Evolutionary conservation across 2,329 filamentous ascomycete species (phyloP).

Genomic region (Neurospora sp.): DNA sequence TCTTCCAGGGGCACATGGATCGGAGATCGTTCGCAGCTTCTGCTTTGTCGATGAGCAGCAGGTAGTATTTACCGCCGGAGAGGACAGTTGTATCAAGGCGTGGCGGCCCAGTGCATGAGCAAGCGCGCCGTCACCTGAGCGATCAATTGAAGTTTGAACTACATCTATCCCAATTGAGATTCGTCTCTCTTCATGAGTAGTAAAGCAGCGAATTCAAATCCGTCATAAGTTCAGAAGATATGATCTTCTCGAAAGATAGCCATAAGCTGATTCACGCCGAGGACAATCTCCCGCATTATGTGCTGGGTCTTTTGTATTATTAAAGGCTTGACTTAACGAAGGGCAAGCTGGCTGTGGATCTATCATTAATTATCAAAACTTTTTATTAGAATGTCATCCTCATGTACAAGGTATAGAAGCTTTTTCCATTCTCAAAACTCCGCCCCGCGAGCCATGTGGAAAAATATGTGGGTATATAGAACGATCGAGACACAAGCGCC

Average conservation of each 20-base stretch:
- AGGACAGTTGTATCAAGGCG: constrained; percentile 48
- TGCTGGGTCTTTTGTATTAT: background rate
- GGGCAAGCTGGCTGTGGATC: background rate
- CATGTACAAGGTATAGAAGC: background rate
- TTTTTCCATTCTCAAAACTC: background rate
- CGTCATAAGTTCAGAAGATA: background rate
- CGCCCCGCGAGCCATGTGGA: background rate
- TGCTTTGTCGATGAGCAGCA: constrained; percentile 53
- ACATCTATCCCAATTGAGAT: background rate
- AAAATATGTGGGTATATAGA: background rate
- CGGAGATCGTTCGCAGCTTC: constrained; percentile 54
- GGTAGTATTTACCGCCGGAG: constrained; percentile 48
- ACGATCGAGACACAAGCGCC: constrained; percentile 4
- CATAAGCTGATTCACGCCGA: background rate
- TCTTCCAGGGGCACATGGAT: constrained; percentile 53
- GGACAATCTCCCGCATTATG: background rate
- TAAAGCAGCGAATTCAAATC: background rate
- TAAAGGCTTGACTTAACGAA: background rate
- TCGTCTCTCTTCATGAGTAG: background rate
- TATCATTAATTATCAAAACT: background rate
- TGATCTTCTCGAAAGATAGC: background rate
- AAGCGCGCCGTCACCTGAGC: background rate
- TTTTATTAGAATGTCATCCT: background rate
- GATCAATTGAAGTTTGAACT: background rate
- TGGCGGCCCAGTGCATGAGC: constrained; percentile 34